Base-by-base conservation (phyloP, 768 basidiomycete genomes). In the Termitomyces sp. region DNA sequence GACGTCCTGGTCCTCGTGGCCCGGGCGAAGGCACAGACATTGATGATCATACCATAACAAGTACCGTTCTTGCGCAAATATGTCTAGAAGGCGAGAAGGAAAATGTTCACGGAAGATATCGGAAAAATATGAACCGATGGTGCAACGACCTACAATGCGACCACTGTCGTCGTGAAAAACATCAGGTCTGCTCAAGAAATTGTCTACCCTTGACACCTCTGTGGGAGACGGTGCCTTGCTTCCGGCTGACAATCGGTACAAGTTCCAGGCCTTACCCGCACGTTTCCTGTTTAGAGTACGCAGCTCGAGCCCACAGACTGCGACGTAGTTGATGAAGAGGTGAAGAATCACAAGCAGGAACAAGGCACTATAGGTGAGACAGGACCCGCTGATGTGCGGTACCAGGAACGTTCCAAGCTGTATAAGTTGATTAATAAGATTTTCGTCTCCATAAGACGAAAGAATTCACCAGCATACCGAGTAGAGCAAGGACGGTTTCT, bases 401-500 rank as follows among this genome's bases (percentile, higher is more conserved):
- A 88, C 77, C 8, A 87, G 68, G n/a, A 82, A 61, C 3, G 80
- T 80, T 7, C 85, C 85, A 14, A 81, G 73, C 87, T 88, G 54
- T n/a, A 21, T 11, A n/a, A n/a, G 10, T 19, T 4, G 40, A 47
- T 52, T 0, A 47, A 39, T 1, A 34, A 5, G 10, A 19, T 16
- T 39, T 17, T 30, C 30, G 30, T 27, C 30, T 43, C 21, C 30
- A 49, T 40, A 25, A 41, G 30, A 19, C 12, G 3, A 21, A n/a
- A 5, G 7, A 16, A 62, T 82, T 64, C 55, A 87, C 87, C 66
- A 88, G 63, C 80, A 87, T 84, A 19, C 87, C 86, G 1, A 83
- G 62, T 30, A 89, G 77, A 1, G 82, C 83, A 3, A 89, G 70
- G 0, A 88, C 81, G 0, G 87, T 89, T 68, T 88, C 86, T 59